These are phyloP conservation scores for Gracilaria vermiculophylla DNA, from an alignment of 23 red algal species.

Conservation along the genomic window DNA sequence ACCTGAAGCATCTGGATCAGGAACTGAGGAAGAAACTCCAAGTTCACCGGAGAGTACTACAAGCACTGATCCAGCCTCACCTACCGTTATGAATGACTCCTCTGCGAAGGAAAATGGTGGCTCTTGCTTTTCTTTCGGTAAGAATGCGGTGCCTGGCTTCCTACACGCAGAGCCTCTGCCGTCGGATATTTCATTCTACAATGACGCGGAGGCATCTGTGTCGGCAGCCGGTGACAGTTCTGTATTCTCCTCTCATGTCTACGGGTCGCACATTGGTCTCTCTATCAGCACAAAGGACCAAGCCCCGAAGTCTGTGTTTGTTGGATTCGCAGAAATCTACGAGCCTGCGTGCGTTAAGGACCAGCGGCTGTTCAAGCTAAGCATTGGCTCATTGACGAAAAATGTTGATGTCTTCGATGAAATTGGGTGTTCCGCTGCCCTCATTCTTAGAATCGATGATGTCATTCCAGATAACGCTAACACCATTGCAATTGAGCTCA, in stretches of 20 bases:
- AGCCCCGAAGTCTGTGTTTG: conserved; percentile 25
- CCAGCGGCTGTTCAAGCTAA: conserved; percentile 23
- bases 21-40: background rate
- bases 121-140: conserved; percentile 51
- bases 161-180: background rate
- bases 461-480: background rate
- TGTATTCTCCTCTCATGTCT: conserved; percentile 42
- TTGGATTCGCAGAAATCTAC: conserved; percentile 46
- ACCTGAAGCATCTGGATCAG: background rate
- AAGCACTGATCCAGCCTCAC: background rate
- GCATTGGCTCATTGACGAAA: conserved; percentile 5
- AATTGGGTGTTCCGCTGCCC: conserved; percentile 30
- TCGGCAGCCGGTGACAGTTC: background rate
- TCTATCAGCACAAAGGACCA: background rate
- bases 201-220: background rate
- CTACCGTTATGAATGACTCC: background rate
- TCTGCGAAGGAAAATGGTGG: background rate
- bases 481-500: background rate
- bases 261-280: conserved; percentile 19
- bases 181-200: background rate
- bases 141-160: conserved; percentile 3
- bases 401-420: conserved; percentile 42
- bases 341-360: background rate
- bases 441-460: conserved; percentile 53
- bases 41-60: background rate